These are phyloP conservation scores for Mycena vitilis DNA, from an alignment of 768 basidiomycete species.

Conservation along the genomic window DNA sequence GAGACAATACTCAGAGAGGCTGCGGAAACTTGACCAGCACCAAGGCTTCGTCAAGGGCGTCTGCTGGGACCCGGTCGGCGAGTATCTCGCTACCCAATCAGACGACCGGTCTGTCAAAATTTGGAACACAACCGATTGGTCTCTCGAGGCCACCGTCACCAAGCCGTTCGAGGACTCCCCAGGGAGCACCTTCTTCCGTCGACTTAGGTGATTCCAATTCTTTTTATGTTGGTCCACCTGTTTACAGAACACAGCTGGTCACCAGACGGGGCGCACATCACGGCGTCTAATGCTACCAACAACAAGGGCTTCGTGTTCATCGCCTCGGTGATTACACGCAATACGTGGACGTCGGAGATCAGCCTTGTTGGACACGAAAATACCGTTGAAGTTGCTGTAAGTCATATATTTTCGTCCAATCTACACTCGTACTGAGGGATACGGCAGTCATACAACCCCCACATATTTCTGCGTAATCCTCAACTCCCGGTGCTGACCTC, in stretches of 20 bases:
- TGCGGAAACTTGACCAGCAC: conserved; percentile 88
- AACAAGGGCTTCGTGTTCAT: conserved; percentile 97
- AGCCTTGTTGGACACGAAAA: conserved; percentile 98
- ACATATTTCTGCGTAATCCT: conserved; percentile 88
- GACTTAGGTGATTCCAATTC: conserved; percentile 72
- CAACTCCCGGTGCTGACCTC: conserved; percentile 74
- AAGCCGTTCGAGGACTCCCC: conserved; percentile 96
- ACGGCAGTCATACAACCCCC: conserved; percentile 89
- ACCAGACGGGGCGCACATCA: conserved; percentile 98
- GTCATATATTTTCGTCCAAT: conserved; percentile 38
- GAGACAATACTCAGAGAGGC: conserved; percentile 65
- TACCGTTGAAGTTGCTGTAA: conserved; percentile 93
- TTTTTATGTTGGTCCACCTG: not conserved
- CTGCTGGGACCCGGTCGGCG: conserved; percentile 98
- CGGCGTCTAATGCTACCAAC: conserved; percentile 97
- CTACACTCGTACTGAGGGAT: conserved; percentile 16
- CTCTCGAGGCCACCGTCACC: conserved; percentile 81
- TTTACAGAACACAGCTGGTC: conserved; percentile 81
- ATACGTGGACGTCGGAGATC: conserved; percentile 91
- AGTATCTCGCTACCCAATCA: conserved; percentile 97
- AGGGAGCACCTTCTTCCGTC: conserved; percentile 92
- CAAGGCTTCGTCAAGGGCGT: conserved; percentile 99
- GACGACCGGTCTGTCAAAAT: conserved; percentile 97
- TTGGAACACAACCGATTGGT: conserved; percentile 96
- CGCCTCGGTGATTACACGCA: conserved; percentile 92